Base-by-base conservation (phyloP, 73 alveolate species). In the Paramecium pentaurelia region DNA sequence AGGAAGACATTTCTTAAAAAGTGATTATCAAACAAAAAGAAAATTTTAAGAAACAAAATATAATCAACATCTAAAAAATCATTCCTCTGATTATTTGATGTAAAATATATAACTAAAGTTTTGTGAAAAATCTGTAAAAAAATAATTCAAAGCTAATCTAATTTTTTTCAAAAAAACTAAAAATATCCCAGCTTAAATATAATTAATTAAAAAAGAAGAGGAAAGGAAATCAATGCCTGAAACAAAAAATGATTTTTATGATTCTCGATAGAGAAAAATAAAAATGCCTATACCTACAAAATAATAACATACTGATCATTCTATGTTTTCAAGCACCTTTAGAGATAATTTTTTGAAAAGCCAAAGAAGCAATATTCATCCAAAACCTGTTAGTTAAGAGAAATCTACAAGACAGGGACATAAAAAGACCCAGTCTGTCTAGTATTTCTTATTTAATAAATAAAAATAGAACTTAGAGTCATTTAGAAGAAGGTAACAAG, bases 391-490 rank as follows among this genome's bases (percentile, higher is more conserved):
- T 30, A 36, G 59, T 36, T 73, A 73, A 38, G 60, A 34, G 40
- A 73, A 40, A 38, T 73, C 87, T 14, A 38, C 60, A n/a, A 16
- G 58, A 16, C 40, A 32, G 12, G 60, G 87, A 37, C 87, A 73
- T 73, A 73, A 73, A 73, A 73, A 73, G 37, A 73, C 87, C 9
- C 16, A 73, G 34, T 73, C 87, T 37, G 87, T 73, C 10, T 73
- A 73, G 87, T 73, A 73, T 37, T 2, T 37, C 9, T 10, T 73
- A 37, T 37, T 14, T 16, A 9, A 30, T 37, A 54, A 18, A 54
- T 54, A 16, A n/a, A 36, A 30, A 5, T 73, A 73, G 87, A 73
- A 73, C 87, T 12, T 34, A 73, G 47, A 73, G 28, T 64, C 49
- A 64, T 1, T 25, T 64, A 27, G 84, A 64, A 64, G 84, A 64